phyloP scores from a whole-genome alignment of 2,329 filamentous ascomycete genomes.

The Biscogniauxia sp. region DNA sequence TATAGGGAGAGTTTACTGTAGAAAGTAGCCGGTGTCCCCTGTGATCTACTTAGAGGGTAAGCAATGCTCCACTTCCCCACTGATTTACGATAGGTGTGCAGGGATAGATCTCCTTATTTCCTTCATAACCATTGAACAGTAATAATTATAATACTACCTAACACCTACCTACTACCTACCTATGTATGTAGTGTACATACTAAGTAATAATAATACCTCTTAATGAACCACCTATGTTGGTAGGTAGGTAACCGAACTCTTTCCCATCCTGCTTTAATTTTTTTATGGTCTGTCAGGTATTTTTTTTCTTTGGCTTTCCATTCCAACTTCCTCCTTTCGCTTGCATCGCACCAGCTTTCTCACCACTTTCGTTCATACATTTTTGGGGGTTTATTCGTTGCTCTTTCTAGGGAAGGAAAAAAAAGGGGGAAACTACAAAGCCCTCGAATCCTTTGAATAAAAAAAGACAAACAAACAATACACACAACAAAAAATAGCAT shows the following conservation, averaged over 20 bases:
- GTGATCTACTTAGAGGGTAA: not conserved
- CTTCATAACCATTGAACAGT: not conserved
- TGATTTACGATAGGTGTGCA: not conserved
- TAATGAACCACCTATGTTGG: too few species aligned
- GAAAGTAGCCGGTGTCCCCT: not conserved
- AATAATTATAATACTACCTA: not conserved
- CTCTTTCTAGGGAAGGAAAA: too few species aligned
- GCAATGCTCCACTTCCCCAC: not conserved
- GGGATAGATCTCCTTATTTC: not conserved
- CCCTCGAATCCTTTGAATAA: too few species aligned
- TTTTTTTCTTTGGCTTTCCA: not conserved
- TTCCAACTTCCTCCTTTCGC: not conserved
- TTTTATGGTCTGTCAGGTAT: not conserved
- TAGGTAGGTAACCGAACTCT: not conserved
- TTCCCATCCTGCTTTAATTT: not conserved
- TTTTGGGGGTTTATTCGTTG: too few species aligned
- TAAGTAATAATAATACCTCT: not conserved
- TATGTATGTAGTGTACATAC: too few species aligned
- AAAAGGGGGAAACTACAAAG: too few species aligned
- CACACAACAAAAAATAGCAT: too few species aligned
- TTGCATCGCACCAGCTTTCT: too few species aligned
- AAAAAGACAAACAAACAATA: too few species aligned
- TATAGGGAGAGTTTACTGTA: too few species aligned
- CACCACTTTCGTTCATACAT: too few species aligned
- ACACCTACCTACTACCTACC: not conserved